phyloP scores from a whole-genome alignment of 169 alveolate genomes.

The Cryptosporidium andersoni region DNA sequence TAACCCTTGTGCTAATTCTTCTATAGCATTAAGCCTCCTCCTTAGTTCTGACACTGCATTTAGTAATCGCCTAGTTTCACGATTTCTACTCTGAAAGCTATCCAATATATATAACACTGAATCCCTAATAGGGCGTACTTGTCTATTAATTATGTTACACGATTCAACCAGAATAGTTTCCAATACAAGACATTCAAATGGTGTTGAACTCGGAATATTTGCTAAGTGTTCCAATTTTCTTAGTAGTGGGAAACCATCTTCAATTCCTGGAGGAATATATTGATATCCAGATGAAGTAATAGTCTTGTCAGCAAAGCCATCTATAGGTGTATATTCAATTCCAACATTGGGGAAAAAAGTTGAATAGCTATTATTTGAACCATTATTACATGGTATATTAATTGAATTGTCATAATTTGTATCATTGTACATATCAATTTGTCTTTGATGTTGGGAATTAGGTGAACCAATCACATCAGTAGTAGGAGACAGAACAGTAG shows the following conservation, averaged over 20 bases:
- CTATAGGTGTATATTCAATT: slow-evolving; percentile 54
- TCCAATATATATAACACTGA: slow-evolving; percentile 57
- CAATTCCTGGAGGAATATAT: slow-evolving; percentile 62
- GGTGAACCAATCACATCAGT: slow-evolving; percentile 16
- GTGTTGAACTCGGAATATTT: slow-evolving; percentile 46
- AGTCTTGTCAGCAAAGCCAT: slow-evolving; percentile 40
- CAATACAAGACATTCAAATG: slow-evolving; percentile 57
- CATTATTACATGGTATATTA: background rate
- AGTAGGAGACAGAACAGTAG: slow-evolving; percentile 1
- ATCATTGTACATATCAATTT: slow-evolving; percentile 23
- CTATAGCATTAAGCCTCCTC: slow-evolving; percentile 65
- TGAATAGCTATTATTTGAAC: background rate
- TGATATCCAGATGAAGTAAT: slow-evolving; percentile 17
- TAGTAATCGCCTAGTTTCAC: slow-evolving; percentile 61
- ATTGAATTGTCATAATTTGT: slow-evolving; percentile 18
- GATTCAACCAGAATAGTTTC: slow-evolving; percentile 68
- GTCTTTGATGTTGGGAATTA: slow-evolving; percentile 16
- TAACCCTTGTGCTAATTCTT: slow-evolving; percentile 68
- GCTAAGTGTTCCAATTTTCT: slow-evolving; percentile 63
- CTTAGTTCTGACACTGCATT: slow-evolving; percentile 68
- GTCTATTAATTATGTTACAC: slow-evolving; percentile 59
- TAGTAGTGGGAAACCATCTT: slow-evolving; percentile 58
- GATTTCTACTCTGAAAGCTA: slow-evolving; percentile 63
- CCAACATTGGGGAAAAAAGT: background rate
- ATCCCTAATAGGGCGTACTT: slow-evolving; percentile 66